Evolutionary conservation across 129 eudicot genomes (phyloP), one percentile per base, ranked within the genome.

Genomic region (Heracleum sosnowskyi): DNA sequence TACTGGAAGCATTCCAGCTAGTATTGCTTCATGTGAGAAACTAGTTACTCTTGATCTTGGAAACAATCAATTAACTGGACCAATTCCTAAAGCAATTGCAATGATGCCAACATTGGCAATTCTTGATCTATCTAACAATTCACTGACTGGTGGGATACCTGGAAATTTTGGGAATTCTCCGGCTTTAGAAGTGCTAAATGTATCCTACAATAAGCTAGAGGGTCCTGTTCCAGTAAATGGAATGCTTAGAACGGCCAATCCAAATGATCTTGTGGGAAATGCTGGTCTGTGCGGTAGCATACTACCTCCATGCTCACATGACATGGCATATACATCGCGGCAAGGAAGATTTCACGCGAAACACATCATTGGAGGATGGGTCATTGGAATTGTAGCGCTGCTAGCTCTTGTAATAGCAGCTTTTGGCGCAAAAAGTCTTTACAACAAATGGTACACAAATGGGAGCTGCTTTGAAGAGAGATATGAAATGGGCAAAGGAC

Each of bases 181-280:
- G 1, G 97, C 97, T 3, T 60, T 94, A 45, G 97, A 94, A 73
- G 84, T 79, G 46, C 85, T 94, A 35, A 91, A 91, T 69, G 89
- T 94, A 35, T 91, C 97, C 79, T 81, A 86, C 79, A 94, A 94
- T 82, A 73, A 41, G 64, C 90, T 94, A 29, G 86, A 74, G 46
- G 98, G 98, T 49, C 90, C 87, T 24, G 92, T 91, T 45, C 97
- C 98, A 13, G 80, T 81, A 20, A 94, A 90, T 26, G 97, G 98
- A 51, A 88, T 89, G 84, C 90, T 91, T 5, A 46, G 92, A 75
- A 88, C 93, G 1, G 88, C 88, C n/a, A 91, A 88, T 80, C 97
- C 98, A 5, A 80, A 84, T 44, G 96, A 94, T 75, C 86, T 91
- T 35, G 84, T 73, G 22, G 97, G 97, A 51, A 94, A 94, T 73